Percentiles rank a stretch among this genome's conserved stretches.
These are phyloP conservation scores for Bondarzewia mesenterica DNA, from an alignment of 1,284 basidiomycete genomes.

Conservation along the genomic window DNA sequence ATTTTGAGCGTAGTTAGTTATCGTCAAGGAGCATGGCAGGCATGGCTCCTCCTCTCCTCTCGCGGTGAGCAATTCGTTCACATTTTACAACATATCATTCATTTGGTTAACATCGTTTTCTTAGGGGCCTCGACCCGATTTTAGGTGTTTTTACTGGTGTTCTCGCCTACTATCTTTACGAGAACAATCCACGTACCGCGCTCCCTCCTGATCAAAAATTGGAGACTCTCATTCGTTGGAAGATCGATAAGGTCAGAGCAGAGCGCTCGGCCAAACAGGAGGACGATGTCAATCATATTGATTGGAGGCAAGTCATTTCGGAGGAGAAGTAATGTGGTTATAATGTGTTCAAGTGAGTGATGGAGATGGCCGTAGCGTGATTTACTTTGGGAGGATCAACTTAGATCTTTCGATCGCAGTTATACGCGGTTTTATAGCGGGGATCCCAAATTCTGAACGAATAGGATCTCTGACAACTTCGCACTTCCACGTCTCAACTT, in stretches of 20 bases:
- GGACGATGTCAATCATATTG: slow-evolving; percentile 9
- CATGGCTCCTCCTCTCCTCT: slow-evolving; percentile 13
- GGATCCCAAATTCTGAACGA: background rate
- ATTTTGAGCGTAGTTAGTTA: too few relatives aligned
- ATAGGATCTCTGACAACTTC: too few relatives aligned
- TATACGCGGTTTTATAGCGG: too few relatives aligned
- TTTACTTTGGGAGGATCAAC: too few relatives aligned
- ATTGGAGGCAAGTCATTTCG: slow-evolving; percentile 8
- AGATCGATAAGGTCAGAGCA: slow-evolving; percentile 21
- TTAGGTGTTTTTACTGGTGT: slow-evolving; percentile 78
- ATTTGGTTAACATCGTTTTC: slow-evolving; percentile 1
- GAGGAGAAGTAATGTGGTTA: too few relatives aligned
- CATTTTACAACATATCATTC: background rate
- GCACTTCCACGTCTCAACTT: too few relatives aligned
- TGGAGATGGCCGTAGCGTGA: too few relatives aligned
- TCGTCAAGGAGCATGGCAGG: too few relatives aligned
- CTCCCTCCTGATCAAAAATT: slow-evolving; percentile 61
- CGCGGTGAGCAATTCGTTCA: slow-evolving; percentile 14
- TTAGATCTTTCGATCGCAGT: too few relatives aligned
- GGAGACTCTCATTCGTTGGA: slow-evolving; percentile 60
- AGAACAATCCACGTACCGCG: slow-evolving; percentile 76
- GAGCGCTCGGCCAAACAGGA: slow-evolving; percentile 4
- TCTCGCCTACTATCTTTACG: slow-evolving; percentile 78
- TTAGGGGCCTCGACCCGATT: slow-evolving; percentile 65
- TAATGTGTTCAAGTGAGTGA: too few relatives aligned